These are phyloP conservation scores for Lycium ferocissimum DNA, from an alignment of 257 asterid genomes.

Conservation along the genomic window DNA sequence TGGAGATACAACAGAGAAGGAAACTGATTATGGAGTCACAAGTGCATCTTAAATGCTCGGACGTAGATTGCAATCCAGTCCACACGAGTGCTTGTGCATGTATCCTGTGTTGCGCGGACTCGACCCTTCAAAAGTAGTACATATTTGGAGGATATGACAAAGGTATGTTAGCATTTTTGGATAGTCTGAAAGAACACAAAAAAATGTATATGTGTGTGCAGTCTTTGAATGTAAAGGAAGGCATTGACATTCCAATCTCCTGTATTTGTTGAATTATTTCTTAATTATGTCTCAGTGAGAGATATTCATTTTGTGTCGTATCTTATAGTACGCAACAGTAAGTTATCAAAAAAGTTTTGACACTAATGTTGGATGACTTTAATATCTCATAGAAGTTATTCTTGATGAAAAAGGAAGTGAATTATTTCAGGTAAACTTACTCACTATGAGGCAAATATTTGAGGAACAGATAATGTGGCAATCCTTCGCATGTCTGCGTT, in stretches of 20 bases:
- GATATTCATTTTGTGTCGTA: too few relatives aligned
- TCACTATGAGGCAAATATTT: not conserved
- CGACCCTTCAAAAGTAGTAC: not conserved
- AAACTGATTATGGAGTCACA: constrained; percentile 78
- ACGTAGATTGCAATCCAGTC: not conserved
- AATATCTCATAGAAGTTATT: not conserved
- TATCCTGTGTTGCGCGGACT: not conserved
- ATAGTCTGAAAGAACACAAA: not conserved
- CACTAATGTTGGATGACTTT: too few relatives aligned
- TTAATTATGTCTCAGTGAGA: too few relatives aligned
- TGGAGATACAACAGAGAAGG: constrained; percentile 83
- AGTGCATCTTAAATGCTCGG: constrained; percentile 45
- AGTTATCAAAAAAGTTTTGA: too few relatives aligned
- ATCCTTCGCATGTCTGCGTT: not conserved
- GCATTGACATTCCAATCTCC: not conserved
- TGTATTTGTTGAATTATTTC: too few relatives aligned
- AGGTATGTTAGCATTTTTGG: not conserved
- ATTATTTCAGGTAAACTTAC: not conserved
- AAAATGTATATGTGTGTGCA: not conserved
- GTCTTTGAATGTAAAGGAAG: not conserved
- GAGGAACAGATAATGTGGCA: not conserved
- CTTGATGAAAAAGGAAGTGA: not conserved
- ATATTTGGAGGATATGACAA: not conserved
- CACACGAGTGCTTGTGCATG: constrained; percentile 3
- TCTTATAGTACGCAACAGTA: too few relatives aligned